phyloP scores from a whole-genome alignment of 257 asterid genomes.

The Jaltomata sinuosa region DNA sequence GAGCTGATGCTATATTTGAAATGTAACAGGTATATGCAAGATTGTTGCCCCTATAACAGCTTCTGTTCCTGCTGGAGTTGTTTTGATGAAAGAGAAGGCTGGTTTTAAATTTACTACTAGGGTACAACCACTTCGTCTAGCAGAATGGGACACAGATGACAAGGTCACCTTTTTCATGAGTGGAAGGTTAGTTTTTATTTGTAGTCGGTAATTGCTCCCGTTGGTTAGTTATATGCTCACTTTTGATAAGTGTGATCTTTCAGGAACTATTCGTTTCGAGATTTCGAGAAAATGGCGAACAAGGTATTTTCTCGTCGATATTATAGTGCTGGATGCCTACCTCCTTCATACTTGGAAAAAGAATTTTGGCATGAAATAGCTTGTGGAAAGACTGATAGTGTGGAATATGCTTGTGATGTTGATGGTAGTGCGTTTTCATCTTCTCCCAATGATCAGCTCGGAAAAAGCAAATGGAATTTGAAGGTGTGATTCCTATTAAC shows the following conservation, averaged over 20 bases:
- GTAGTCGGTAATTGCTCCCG: background rate
- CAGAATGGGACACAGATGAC: constrained; percentile 91
- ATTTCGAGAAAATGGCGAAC: constrained; percentile 99
- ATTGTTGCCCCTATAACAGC: constrained; percentile 86
- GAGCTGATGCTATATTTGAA: constrained; percentile 9
- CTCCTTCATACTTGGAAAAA: constrained; percentile 74
- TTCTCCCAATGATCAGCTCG: constrained; percentile 76
- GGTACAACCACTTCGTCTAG: constrained; percentile 96
- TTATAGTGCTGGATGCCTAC: constrained; percentile 87
- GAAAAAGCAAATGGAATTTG: constrained; percentile 94
- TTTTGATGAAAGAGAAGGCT: constrained; percentile 78
- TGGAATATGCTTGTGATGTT: constrained; percentile 99
- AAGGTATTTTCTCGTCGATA: constrained; percentile 88
- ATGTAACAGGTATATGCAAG: constrained; percentile 79
- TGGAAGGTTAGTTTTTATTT: constrained; percentile 56
- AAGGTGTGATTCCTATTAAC: constrained; percentile 47
- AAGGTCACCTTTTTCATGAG: constrained; percentile 92
- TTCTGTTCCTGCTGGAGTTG: constrained; percentile 94
- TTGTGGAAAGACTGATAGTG: constrained; percentile 92
- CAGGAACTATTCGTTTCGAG: constrained; percentile 94
- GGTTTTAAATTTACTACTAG: constrained; percentile 93
- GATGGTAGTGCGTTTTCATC: constrained; percentile 99
- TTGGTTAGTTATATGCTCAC: constrained; percentile 3
- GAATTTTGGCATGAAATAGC: constrained; percentile 99
- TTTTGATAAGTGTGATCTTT: constrained; percentile 28